Conservation (phyloP, 768 basidiomycete genomes). For the Galerina marginata region DNA sequence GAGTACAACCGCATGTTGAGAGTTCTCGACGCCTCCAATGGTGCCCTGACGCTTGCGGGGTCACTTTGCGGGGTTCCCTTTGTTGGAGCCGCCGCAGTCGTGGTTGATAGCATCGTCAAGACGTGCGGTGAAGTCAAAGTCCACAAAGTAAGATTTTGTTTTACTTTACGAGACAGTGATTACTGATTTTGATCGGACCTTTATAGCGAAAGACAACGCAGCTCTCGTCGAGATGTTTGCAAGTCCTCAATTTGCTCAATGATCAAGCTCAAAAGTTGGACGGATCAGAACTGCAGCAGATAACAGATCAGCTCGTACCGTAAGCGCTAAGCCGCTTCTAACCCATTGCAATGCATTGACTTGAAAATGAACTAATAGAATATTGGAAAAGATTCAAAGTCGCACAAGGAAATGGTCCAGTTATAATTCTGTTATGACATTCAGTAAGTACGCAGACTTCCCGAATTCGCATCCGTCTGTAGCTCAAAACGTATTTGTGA, state of each 20-base stretch:
- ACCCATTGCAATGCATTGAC: not conserved
- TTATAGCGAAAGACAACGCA: constrained; percentile 47
- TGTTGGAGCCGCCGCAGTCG: constrained; percentile 46
- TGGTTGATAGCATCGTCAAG: constrained; percentile 49
- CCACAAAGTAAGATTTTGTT: constrained; percentile 48
- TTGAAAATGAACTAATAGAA: constrained; percentile 33
- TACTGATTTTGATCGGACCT: constrained; percentile 1
- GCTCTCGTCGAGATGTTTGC: constrained; percentile 47
- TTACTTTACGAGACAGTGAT: not conserved
- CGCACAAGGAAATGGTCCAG: constrained; percentile 45
- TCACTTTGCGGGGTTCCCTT: constrained; percentile 51
- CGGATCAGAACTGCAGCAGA: constrained; percentile 44
- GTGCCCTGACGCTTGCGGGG: constrained; percentile 47
- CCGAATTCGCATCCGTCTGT: not conserved
- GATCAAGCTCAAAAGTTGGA: constrained; percentile 44
- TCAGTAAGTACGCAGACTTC: constrained; percentile 36
- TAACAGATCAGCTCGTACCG: constrained; percentile 50
- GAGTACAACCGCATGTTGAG: constrained; percentile 22
- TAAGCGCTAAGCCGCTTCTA: constrained; percentile 23
- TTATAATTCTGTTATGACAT: constrained; percentile 42
- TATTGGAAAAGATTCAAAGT: constrained; percentile 43
- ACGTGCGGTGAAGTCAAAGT: constrained; percentile 51
- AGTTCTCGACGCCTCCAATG: constrained; percentile 25
- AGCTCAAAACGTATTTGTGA: not conserved
- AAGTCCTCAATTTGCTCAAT: constrained; percentile 42